Evolutionary conservation across 495 filamentous ascomycete genomes (phyloP).

Genomic region (Neurospora sp.): DNA sequence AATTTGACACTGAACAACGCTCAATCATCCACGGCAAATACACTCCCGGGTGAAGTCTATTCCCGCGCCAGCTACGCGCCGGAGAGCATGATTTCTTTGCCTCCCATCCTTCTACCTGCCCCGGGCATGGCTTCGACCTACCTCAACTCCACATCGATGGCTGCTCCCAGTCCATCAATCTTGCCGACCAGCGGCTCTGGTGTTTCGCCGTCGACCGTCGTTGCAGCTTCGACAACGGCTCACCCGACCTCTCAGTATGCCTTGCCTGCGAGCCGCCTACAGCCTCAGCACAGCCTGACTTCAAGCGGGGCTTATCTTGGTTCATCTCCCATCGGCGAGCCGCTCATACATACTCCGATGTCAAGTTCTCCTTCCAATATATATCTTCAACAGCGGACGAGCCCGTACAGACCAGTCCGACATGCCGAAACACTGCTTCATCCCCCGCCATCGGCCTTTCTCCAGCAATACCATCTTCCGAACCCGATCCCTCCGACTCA

Average conservation of each 20-base stretch:
- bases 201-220: neutral
- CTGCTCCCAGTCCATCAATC: slow-evolving; percentile 18
- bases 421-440: slow-evolving; percentile 81
- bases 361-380: slow-evolving; percentile 43
- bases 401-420: slow-evolving; percentile 87
- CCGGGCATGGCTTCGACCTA: slow-evolving; percentile 44
- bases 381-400: slow-evolving; percentile 54
- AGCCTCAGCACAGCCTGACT: slow-evolving; percentile 23
- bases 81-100: slow-evolving; percentile 24
- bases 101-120: slow-evolving; percentile 32
- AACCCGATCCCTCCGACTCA: slow-evolving; percentile 46
- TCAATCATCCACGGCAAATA: slow-evolving; percentile 3
- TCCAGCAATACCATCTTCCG: slow-evolving; percentile 60
- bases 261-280: slow-evolving; percentile 33
- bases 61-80: slow-evolving; percentile 18
- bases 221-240: slow-evolving; percentile 14
- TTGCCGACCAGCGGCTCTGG: slow-evolving; percentile 25
- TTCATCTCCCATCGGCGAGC: slow-evolving; percentile 42
- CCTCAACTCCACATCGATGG: slow-evolving; percentile 20
- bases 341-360: slow-evolving; percentile 43
- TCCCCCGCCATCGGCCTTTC: slow-evolving; percentile 70
- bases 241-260: slow-evolving; percentile 23
- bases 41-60: slow-evolving; percentile 8
- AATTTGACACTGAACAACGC: slow-evolving; percentile 35
- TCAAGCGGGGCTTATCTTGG: slow-evolving; percentile 21